Evolutionary conservation across 2,329 filamentous ascomycete species (phyloP), one percentile per base, ranked within the genome.

Genomic region (Botrytis porri): DNA sequence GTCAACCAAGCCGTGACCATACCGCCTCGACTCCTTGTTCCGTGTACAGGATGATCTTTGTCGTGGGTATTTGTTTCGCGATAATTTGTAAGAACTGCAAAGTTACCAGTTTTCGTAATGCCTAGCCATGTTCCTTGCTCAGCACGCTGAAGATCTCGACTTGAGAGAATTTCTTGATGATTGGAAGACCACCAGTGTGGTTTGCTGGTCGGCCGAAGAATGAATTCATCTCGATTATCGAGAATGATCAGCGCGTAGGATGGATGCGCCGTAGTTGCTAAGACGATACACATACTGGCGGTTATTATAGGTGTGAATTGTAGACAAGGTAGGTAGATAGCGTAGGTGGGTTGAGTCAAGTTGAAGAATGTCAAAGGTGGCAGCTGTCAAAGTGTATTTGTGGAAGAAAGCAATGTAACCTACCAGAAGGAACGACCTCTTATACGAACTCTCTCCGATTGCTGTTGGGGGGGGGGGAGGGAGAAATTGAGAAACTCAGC

Each of bases 211-310:
- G 89, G 89, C 41, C 89, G 85, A 22, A 90, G 84, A 75, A 91
- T 88, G 82, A 88, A 91, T 80, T 91, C 92, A 84, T 95, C 93
- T 77, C 93, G 88, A 81, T 95, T 95, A 83, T 94, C 89, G 80
- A 94, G 85, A 74, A 93, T 83, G 77, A 95, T 92, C 74, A 95
- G 85, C 39, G 91, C 87, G 82, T 95, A 95, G 76, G 87, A 85
- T 16, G 93, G 92, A 80, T 95, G 92, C 63, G 90, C 87, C 29
- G 92, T 95, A 39, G 92, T 93, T 73, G 93, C 84, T 63, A 95
- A 84, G 66, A 89, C 90, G 83, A 95, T 94, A 81, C 93, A 95
- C 92, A 95, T 95, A 75, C 69, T 75, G 72, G 32, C n/a, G 66
- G 66, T 65, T 71, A 35, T 20, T 37, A 54, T 69, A 62, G 51